phyloP scores from a whole-genome alignment of 129 eudicot genomes.

The Centaurea solstitialis region DNA sequence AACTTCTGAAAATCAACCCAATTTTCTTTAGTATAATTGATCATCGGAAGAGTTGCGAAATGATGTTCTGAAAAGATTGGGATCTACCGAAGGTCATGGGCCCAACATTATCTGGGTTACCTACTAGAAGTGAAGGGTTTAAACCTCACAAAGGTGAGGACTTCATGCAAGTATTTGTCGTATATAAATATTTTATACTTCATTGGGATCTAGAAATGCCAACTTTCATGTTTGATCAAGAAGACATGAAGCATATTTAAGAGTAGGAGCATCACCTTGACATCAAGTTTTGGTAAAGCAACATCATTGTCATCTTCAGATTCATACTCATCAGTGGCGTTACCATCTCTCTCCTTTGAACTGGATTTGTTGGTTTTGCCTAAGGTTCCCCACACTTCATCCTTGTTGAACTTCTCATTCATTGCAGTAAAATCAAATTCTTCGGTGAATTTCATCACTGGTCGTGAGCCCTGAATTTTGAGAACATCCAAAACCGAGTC shows the following conservation, averaged over 20 bases:
- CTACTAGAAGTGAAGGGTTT: neutral
- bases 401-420: constrained; percentile 94
- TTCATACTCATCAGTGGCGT: constrained; percentile 58
- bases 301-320: constrained; percentile 54
- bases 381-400: constrained; percentile 90
- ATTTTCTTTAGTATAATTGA: neutral
- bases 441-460: constrained; percentile 76
- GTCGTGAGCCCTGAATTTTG: constrained; percentile 50
- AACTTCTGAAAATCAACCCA: neutral
- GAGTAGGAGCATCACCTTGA: constrained; percentile 41
- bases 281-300: constrained; percentile 51
- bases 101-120: neutral
- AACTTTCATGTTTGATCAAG: neutral
- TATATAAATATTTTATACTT: neutral
- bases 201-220: neutral
- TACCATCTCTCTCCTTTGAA: constrained; percentile 46
- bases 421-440: constrained; percentile 91
- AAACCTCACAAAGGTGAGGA: neutral
- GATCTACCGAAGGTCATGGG: neutral
- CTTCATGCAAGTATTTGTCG: neutral
- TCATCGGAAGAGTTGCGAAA: no score
- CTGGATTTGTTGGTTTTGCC: constrained; percentile 64
- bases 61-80: neutral
- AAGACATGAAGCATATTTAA: neutral
- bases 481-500: neutral